Evolutionary conservation across 129 eudicot species (phyloP).

Genomic region (Oenanthe sinensis): DNA sequence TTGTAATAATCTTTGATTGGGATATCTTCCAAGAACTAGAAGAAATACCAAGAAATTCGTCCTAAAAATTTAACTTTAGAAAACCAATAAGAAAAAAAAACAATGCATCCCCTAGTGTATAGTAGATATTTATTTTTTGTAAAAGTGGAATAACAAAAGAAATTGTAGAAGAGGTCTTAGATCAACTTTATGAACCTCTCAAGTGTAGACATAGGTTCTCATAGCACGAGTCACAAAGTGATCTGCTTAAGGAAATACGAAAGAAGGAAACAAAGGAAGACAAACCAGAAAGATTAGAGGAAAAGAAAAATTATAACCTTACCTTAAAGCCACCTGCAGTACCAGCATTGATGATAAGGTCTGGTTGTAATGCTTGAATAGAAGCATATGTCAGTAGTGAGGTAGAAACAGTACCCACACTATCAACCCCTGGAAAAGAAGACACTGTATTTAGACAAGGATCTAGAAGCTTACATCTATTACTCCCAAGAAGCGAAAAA

Average conservation of each 20-base stretch:
- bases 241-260: background rate
- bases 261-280: background rate
- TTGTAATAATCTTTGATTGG: background rate
- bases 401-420: constrained; percentile 90
- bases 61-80: background rate
- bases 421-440: constrained; percentile 66
- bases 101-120: background rate
- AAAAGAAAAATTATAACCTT: constrained; percentile 13
- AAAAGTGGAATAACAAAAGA: background rate
- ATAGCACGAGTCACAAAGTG: background rate
- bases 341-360: constrained; percentile 94
- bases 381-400: constrained; percentile 93
- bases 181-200: background rate
- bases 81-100: background rate
- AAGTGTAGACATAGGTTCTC: background rate
- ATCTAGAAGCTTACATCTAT: background rate
- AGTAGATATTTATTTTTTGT: background rate
- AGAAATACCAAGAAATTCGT: background rate
- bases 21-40: background rate
- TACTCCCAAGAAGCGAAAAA: background rate
- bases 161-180: background rate
- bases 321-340: constrained; percentile 98
- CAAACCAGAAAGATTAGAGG: background rate
- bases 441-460: background rate
- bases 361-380: constrained; percentile 80